Evolutionary conservation across 495 filamentous ascomycete species (phyloP).

Genomic region (Penicillium cataractarum): DNA sequence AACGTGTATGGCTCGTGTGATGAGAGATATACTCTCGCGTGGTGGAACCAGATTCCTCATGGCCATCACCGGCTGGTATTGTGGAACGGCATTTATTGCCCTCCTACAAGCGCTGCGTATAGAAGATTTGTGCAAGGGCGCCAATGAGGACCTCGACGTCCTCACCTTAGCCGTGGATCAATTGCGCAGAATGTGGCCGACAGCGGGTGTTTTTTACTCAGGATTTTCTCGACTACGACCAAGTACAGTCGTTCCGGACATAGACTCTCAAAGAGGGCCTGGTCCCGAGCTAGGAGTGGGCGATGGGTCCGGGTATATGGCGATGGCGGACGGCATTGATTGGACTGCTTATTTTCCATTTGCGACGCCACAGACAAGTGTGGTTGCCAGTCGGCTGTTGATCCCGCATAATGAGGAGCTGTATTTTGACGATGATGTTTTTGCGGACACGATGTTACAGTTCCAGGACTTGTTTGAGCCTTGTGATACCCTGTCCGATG

Average conservation of each 20-base stretch:
- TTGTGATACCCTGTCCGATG: neutral
- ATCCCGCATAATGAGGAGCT: neutral
- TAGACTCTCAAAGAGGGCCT: no score
- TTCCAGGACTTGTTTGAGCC: neutral
- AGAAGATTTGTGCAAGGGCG: no score
- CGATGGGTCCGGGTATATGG: no score
- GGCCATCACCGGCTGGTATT: constrained; percentile 46
- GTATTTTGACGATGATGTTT: neutral
- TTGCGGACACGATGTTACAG: neutral
- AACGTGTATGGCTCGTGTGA: constrained; percentile 18
- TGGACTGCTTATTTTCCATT: neutral
- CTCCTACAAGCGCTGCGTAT: constrained; percentile 28
- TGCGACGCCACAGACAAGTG: neutral
- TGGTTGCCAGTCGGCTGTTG: neutral
- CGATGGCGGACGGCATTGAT: neutral
- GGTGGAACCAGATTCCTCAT: constrained; percentile 41
- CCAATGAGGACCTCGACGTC: no score
- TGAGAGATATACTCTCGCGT: constrained; percentile 36
- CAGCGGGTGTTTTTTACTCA: no score
- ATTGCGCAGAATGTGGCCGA: no score
- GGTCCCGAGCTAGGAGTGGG: no score
- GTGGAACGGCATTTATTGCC: constrained; percentile 39
- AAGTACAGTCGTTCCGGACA: no score
- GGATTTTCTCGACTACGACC: no score
- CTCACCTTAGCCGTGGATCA: no score